phyloP scores from a whole-genome alignment of 73 alveolate genomes.

The Paramecium primaurelia region DNA sequence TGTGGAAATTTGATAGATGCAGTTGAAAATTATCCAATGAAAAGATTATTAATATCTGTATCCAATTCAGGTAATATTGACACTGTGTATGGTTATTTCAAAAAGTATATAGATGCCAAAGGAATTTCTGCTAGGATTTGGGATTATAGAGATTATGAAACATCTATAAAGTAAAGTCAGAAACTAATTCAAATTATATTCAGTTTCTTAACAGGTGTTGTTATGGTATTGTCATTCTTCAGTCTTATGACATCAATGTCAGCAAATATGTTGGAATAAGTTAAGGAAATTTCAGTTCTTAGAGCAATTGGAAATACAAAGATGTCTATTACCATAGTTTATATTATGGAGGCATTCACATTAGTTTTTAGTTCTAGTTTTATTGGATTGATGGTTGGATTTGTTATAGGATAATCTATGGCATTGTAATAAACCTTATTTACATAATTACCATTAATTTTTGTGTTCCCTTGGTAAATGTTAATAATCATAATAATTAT shows the following conservation, averaged over 20 bases:
- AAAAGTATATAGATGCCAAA: neutral
- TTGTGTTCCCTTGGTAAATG: constrained; percentile 62
- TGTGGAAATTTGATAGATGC: constrained; percentile 47
- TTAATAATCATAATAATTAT: neutral
- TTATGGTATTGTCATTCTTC: constrained; percentile 93
- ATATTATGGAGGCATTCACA: constrained; percentile 91
- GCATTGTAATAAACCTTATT: constrained; percentile 84
- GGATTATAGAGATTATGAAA: constrained; percentile 59
- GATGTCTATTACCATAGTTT: constrained; percentile 73
- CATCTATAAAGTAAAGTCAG: constrained; percentile 67
- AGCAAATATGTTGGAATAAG: constrained; percentile 92
- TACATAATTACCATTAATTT: constrained; percentile 63
- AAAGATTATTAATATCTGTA: neutral
- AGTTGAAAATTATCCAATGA: constrained; percentile 48
- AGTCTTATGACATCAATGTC: constrained; percentile 94
- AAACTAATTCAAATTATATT: constrained; percentile 73
- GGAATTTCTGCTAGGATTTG: constrained; percentile 35
- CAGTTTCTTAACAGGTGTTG: constrained; percentile 79
- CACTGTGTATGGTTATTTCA: neutral
- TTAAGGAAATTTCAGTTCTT: constrained; percentile 94
- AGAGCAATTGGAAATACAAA: constrained; percentile 92
- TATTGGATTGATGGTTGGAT: constrained; percentile 93
- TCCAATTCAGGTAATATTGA: neutral
- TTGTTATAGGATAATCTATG: constrained; percentile 95
- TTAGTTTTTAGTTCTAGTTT: constrained; percentile 88